Conservation (phyloP, 176 grass and related monocot genomes). For the Melocanna baccifera region DNA sequence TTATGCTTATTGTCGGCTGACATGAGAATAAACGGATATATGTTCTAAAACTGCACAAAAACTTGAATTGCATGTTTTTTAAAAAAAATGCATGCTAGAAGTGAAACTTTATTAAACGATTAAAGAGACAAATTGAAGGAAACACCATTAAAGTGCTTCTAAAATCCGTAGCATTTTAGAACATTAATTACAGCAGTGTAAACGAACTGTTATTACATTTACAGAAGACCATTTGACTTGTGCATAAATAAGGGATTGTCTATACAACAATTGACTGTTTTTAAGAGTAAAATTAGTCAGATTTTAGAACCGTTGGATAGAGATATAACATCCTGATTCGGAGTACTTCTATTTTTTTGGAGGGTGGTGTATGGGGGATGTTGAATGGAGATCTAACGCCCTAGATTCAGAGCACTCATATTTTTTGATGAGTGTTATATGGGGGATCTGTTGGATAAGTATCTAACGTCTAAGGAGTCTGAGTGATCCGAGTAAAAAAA, state of each 20-base stretch:
- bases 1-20: not conserved
- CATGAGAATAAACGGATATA: not conserved
- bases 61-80: not conserved
- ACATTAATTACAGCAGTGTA: not conserved
- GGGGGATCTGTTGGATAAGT: too few relatives aligned
- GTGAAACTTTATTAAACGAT: not conserved
- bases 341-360: too few relatives aligned
- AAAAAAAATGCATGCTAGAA: not conserved
- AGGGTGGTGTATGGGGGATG: too few relatives aligned
- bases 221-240: not conserved
- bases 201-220: not conserved
- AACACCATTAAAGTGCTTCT: not conserved
- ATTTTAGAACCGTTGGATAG: too few relatives aligned
- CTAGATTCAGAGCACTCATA: too few relatives aligned
- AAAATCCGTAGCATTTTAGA: not conserved
- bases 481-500: too few relatives aligned
- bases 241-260: not conserved
- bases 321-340: too few relatives aligned
- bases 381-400: too few relatives aligned
- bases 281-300: too few relatives aligned
- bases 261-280: too few relatives aligned
- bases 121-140: not conserved
- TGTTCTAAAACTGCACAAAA: not conserved
- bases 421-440: too few relatives aligned
- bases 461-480: too few relatives aligned